Conservation (phyloP, 148 eudicot genomes). For the Fallopia convolvulus region DNA sequence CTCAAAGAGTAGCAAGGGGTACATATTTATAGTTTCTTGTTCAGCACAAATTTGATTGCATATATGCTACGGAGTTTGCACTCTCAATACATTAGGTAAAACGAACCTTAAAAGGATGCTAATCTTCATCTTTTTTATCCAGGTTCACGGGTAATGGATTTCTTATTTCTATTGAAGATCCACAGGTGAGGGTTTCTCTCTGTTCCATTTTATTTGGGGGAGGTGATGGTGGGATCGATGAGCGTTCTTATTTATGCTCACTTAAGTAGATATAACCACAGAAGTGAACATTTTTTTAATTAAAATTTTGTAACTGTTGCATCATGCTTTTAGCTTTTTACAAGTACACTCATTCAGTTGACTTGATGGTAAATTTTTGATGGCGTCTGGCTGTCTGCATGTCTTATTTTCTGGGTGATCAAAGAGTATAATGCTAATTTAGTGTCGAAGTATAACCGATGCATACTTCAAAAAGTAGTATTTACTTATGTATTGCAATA, state of each 20-base stretch:
- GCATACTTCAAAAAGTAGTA: background rate
- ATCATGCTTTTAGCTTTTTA: background rate
- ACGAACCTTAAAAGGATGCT: background rate
- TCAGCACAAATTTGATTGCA: background rate
- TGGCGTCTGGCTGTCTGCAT: background rate
- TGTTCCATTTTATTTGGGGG: background rate
- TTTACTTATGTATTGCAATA: background rate
- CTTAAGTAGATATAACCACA: background rate
- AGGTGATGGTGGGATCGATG: background rate
- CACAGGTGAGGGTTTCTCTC: conserved; percentile 51
- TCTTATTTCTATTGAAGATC: conserved; percentile 78
- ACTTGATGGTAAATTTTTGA: background rate
- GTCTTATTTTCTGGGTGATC: too few species aligned
- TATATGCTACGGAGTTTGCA: background rate
- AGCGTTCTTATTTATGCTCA: background rate
- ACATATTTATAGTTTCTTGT: conserved; percentile 1
- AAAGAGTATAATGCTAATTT: background rate
- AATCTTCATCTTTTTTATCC: conserved; percentile 15
- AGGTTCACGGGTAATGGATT: conserved; percentile 58
- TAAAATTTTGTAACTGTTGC: background rate
- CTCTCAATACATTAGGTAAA: background rate
- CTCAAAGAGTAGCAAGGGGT: conserved; percentile 71
- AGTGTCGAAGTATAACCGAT: background rate
- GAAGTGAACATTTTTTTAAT: too few species aligned
- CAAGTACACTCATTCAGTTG: background rate